Base-by-base conservation (phyloP, 129 eudicot genomes). In the Logfia minima region DNA sequence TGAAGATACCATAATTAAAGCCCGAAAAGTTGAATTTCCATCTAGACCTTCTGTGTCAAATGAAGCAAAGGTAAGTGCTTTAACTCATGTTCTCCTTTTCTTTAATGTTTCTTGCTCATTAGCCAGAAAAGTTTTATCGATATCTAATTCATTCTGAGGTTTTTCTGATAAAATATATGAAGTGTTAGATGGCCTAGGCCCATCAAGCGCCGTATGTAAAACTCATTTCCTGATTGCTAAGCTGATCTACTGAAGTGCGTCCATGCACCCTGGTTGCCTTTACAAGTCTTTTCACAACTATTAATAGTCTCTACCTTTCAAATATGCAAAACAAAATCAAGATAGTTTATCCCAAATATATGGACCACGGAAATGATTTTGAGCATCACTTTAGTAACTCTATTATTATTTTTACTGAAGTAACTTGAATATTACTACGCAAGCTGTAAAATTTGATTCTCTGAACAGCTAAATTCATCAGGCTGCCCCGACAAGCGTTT, bases 1-100 rank as follows among this genome's bases (percentile, higher is more conserved):
- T 45, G 98, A 94, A 86, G 98, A 94, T 81, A 94, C 98, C 28
- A 94, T 94, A 82, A 91, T 94, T 22, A 94, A 91, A 81, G 98
- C 98, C 37, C 86, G 96, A 58, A 91, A 88, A 83, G 98, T 94
- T 67, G 98, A 94, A 34, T 94, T 94, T 82, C 98, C 98, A 74
- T 78, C 96, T 70, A 94, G 92, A 86, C 98, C 98, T 53, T 79
- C 96, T 41, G 96, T 91, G 41, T 94, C 98, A 70, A 91, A 85
- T 62, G 98, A 94, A 79, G 98, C 92, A 60, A 94, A 94, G 86
- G 98, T 83, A 48, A 67, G 74, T 37, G 83, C 18, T 55, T 74
- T 62, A 68, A 37, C 58, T 67, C 55, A 39, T 18, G 11, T 26
- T 48, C 35, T 45, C 39, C 35, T 6, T 58, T 19, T 58, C 11